These are phyloP conservation scores for Fusarium lateritium DNA, from an alignment of 2,329 filamentous ascomycete species.

Conservation along the genomic window DNA sequence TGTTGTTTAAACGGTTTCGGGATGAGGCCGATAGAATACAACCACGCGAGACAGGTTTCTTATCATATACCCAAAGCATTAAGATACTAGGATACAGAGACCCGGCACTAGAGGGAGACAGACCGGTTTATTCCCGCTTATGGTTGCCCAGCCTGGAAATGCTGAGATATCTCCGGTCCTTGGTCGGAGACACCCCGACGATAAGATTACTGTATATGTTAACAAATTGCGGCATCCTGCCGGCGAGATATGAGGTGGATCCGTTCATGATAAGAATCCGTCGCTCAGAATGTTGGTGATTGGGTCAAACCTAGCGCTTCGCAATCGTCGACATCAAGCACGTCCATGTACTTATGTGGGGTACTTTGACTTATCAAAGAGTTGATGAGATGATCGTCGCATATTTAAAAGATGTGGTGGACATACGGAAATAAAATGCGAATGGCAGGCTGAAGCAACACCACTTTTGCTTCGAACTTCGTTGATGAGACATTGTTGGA, in stretches of 20 bases:
- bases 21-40: not conserved
- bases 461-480: not conserved
- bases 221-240: not conserved
- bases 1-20: not conserved
- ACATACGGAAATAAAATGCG: not conserved
- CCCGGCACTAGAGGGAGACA: not conserved
- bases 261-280: not conserved
- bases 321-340: not conserved
- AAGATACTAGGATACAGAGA: not conserved
- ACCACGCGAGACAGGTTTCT: not conserved
- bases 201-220: not conserved
- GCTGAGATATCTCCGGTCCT: not conserved
- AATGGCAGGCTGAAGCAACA: not conserved
- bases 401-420: not conserved
- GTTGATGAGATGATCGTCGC: not conserved
- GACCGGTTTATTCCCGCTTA: constrained; percentile 9
- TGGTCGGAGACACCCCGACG: not conserved
- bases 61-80: not conserved
- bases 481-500: not conserved
- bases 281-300: not conserved
- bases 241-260: not conserved
- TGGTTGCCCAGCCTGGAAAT: not conserved
- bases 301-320: not conserved
- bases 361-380: not conserved
- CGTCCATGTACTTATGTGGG: not conserved